A percentile compares a stretch with the other conserved stretches of the same genome.
phyloP scores from a whole-genome alignment of 495 filamentous ascomycete species.

The Penicillium pulvis region DNA sequence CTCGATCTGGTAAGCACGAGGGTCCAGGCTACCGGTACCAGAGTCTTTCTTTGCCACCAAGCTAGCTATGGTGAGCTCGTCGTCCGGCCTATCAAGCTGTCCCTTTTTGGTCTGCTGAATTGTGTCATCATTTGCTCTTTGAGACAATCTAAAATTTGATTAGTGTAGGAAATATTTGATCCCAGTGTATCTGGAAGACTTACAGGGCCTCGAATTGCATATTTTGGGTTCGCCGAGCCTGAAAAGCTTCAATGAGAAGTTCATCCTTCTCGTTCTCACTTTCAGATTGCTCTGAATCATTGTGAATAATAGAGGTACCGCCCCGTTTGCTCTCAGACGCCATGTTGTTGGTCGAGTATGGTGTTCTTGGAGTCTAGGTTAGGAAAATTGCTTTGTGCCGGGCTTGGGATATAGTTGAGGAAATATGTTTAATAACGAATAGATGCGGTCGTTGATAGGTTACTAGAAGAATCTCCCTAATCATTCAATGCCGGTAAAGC shows the following conservation, averaged over 20 bases:
- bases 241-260: conserved; percentile 39
- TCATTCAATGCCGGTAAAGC: too few relatives aligned
- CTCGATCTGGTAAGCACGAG: conserved; percentile 90
- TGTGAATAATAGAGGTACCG: background rate
- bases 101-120: conserved; percentile 33
- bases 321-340: background rate
- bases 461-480: background rate
- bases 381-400: background rate
- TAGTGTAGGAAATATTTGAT: conserved; percentile 4
- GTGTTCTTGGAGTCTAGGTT: background rate
- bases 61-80: conserved; percentile 42
- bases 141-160: conserved; percentile 38
- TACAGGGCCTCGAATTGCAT: conserved; percentile 56
- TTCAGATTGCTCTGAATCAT: conserved; percentile 33
- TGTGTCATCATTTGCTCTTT: conserved; percentile 38
- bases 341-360: background rate
- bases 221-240: conserved; percentile 52
- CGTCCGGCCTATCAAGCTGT: conserved; percentile 15
- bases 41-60: conserved; percentile 47
- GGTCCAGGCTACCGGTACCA: conserved; percentile 56
- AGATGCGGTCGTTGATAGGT: background rate
- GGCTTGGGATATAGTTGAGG: background rate
- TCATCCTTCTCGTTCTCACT: conserved; percentile 33
- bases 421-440: too few relatives aligned
- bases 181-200: conserved; percentile 18